These are phyloP conservation scores for Neophaeococcomyces mojaviensis DNA, from an alignment of 2,329 filamentous ascomycete genomes.

Conservation along the genomic window DNA sequence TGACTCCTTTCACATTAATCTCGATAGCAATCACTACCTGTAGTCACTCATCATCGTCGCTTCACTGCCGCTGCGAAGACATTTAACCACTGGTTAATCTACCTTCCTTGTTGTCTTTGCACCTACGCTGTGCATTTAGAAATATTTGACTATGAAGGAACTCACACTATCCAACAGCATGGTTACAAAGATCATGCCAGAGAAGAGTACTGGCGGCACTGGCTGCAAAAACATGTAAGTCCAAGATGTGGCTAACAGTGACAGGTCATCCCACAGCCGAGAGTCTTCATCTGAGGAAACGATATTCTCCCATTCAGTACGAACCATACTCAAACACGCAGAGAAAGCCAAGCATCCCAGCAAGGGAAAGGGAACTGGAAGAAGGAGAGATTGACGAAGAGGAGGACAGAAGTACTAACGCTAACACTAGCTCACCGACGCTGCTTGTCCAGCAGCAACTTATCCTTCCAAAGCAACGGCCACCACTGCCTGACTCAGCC, in stretches of 20 bases:
- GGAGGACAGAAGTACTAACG: not conserved
- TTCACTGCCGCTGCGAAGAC: too few relatives aligned
- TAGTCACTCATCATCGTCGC: too few relatives aligned
- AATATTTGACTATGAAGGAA: too few relatives aligned
- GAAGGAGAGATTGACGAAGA: conserved; percentile 2
- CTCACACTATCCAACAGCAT: too few relatives aligned
- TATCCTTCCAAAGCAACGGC: not conserved
- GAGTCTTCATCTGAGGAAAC: not conserved
- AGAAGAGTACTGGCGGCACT: too few relatives aligned
- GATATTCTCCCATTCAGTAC: not conserved
- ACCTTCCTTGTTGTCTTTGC: too few relatives aligned
- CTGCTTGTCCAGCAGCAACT: too few relatives aligned
- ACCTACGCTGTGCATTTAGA: too few relatives aligned
- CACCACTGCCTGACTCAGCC: not conserved
- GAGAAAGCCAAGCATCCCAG: not conserved
- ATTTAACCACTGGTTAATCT: too few relatives aligned
- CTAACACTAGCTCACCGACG: not conserved
- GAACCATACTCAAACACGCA: not conserved
- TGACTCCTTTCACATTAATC: too few relatives aligned
- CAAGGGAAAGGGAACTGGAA: not conserved
- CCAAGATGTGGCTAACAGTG: not conserved
- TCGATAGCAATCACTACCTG: too few relatives aligned
- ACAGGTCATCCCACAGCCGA: not conserved
- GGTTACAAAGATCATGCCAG: too few relatives aligned
- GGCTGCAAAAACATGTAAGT: not conserved